phyloP scores from a whole-genome alignment of 2,329 filamentous ascomycete genomes.

The Colletotrichum chlorophyti region DNA sequence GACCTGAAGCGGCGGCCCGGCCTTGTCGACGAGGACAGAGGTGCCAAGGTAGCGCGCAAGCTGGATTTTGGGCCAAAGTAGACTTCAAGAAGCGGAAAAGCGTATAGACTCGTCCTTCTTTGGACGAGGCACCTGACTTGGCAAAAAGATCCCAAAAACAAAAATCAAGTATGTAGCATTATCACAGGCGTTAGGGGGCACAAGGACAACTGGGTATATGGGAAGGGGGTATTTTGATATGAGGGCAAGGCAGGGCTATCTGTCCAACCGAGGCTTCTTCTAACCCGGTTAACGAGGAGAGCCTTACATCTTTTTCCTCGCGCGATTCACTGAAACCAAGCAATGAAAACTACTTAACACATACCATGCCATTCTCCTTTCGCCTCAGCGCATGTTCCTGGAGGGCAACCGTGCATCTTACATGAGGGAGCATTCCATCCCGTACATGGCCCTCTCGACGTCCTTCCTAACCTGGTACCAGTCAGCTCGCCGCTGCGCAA shows the following conservation, averaged over 20 bases:
- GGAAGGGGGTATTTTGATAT: constrained; percentile 18
- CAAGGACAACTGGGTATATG: not conserved
- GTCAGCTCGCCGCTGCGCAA: constrained; percentile 90
- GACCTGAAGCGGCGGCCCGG: constrained; percentile 82
- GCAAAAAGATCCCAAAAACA: no score
- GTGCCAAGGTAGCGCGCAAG: constrained; percentile 81
- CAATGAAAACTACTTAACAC: no score
- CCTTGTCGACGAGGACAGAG: constrained; percentile 71
- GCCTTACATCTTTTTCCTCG: no score
- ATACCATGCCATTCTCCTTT: no score
- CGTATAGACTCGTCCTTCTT: no score
- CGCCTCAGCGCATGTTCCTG: no score
- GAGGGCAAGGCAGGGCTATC: no score
- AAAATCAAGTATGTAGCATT: constrained; percentile 11
- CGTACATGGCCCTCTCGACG: constrained; percentile 97
- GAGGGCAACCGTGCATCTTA: constrained; percentile 49
- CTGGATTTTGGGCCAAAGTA: constrained; percentile 72
- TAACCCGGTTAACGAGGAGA: no score
- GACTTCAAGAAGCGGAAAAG: no score
- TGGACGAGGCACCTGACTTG: no score
- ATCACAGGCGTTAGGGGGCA: constrained; percentile 22
- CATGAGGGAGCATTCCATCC: constrained; percentile 87
- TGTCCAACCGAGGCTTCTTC: no score
- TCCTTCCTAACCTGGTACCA: constrained; percentile 90
- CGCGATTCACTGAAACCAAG: no score